These are phyloP conservation scores for Colletotrichum cuscutae DNA, from an alignment of 2,329 filamentous ascomycete species.

Conservation along the genomic window DNA sequence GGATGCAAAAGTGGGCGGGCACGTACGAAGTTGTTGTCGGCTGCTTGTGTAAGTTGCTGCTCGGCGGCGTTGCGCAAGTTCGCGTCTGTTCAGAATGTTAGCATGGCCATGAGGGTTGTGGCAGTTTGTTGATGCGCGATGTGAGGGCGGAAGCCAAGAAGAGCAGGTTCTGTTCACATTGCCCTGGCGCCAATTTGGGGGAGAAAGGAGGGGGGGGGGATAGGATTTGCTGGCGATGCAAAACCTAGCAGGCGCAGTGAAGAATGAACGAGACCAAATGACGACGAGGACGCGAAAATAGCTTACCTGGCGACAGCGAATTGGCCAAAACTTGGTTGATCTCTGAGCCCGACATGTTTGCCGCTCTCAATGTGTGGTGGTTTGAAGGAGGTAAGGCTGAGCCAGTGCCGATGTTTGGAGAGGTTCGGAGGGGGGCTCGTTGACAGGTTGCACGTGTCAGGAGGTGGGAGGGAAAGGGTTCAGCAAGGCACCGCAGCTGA, in stretches of 20 bases:
- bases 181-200: constrained; percentile 15
- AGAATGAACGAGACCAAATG: constrained; percentile 26
- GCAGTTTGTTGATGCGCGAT: constrained; percentile 13
- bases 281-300: constrained; percentile 9
- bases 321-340: constrained; percentile 98
- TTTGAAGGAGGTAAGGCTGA: constrained; percentile 26
- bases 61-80: constrained; percentile 90
- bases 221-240: constrained; percentile 16
- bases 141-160: constrained; percentile 23
- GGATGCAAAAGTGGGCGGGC: constrained; percentile 38
- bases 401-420: constrained; percentile 32
- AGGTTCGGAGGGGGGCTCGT: constrained; percentile 29
- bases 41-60: constrained; percentile 91
- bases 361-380: constrained; percentile 39
- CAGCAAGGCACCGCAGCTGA: constrained; percentile 24
- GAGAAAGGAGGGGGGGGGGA: background rate
- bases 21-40: constrained; percentile 93
- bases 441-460: constrained; percentile 35
- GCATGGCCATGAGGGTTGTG: constrained; percentile 29
- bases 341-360: constrained; percentile 81
- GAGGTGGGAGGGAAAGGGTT: constrained; percentile 32
- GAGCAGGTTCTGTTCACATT: constrained; percentile 5
- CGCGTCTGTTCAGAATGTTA: constrained; percentile 73
- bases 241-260: constrained; percentile 13
- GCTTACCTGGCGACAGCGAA: constrained; percentile 93